Evolutionary conservation across 192 early-diverging fungal genomes (phyloP), one percentile per base, ranked within the genome.

Genomic region (Entomortierella beljakovae): DNA sequence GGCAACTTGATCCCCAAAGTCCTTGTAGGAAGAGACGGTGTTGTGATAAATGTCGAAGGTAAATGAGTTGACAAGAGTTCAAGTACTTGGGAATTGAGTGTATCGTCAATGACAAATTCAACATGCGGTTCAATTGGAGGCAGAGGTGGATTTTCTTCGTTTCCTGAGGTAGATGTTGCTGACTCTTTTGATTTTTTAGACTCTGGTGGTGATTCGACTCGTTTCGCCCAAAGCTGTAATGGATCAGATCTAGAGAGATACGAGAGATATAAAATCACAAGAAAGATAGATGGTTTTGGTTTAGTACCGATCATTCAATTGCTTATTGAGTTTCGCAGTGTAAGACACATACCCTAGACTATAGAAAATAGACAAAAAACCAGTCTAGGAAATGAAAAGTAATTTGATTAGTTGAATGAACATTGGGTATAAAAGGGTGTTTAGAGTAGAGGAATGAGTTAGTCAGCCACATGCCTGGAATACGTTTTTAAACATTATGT

Each of bases 1-100:
- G 95, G 97, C 32, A 97, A 84, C 70, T 94, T 97, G 82, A 97
- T 96, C 2, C 95, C 97, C 8, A 99, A 87, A 0, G 94, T 93
- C 28, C 91, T 80, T 29, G 93, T 87, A 18, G 85, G 82, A 52
- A 87, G 84, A 8, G 88, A 83, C 22, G 96, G 97, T 55, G 94
- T 96, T 7, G 90, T 93, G 54, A 99, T 96, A 71, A 91, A 97
- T n/a, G 95, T 97, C 26, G 90, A 86, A 0, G 92, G 86, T 18
- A 99, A 85, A 57, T 96, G 89, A 25, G 92, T 82, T 42, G 93
- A 94, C 33, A 91, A 65, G 56, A 96, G 85, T 69, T 96, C 95
- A 16, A 95, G 80, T 8, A 95, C 94, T 15, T 87, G 86, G 23
- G 93, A 94, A 61, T 92, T 90, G 53, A 96, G 92, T 52, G 91